A percentile compares a stretch with the other conserved stretches of the same genome.
Conservation (phyloP, 495 filamentous ascomycete species). For the Hypoxylon subgilvum region DNA sequence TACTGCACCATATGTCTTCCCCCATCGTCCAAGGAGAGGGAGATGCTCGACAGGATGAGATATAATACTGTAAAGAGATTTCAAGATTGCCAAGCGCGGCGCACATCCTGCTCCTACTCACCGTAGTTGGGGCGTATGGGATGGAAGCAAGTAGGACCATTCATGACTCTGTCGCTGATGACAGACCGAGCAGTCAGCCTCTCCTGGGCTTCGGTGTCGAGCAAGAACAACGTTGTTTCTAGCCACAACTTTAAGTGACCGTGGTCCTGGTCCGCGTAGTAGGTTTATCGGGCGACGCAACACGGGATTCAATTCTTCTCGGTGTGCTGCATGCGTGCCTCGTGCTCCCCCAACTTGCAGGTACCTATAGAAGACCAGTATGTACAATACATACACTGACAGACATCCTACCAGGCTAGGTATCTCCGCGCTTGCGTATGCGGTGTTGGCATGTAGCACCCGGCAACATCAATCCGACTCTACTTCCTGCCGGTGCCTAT, state of each 20-base stretch:
- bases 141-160: no score
- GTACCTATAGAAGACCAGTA: no score
- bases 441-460: not conserved
- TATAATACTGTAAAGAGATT: no score
- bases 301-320: slow-evolving; percentile 7
- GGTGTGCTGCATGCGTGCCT: slow-evolving; percentile 13
- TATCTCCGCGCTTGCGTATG: slow-evolving; percentile 2
- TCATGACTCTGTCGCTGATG: slow-evolving; percentile 1
- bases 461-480: no score
- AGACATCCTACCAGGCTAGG: not conserved
- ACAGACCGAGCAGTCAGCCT: slow-evolving; percentile 18
- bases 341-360: slow-evolving; percentile 28
- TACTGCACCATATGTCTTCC: no score
- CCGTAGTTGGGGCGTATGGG: no score
- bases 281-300: slow-evolving; percentile 10
- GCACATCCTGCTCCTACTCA: no score
- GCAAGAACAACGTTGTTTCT: slow-evolving; percentile 4
- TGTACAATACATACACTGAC: slow-evolving; percentile 2
- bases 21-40: no score
- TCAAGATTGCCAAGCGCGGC: no score
- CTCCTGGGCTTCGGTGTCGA: slow-evolving; percentile 21
- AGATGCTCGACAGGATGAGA: no score
- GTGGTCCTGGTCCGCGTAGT: slow-evolving; percentile 1
- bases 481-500: no score
- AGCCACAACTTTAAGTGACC: not conserved